These are phyloP conservation scores for Cyclocybe aegerita DNA, from an alignment of 768 basidiomycete species.

Conservation along the genomic window DNA sequence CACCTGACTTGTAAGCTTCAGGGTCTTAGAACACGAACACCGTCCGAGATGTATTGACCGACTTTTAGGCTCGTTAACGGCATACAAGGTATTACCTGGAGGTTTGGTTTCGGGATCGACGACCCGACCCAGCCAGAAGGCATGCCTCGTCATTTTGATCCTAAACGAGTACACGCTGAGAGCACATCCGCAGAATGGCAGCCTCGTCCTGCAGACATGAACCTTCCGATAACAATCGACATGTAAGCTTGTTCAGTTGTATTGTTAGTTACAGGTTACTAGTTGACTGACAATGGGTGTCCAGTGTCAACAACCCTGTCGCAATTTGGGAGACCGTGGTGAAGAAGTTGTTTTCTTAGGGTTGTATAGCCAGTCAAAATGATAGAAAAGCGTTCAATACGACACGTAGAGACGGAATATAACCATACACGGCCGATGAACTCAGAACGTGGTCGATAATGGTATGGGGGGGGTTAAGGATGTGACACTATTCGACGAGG, in stretches of 20 bases:
- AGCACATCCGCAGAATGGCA: slow-evolving; percentile 52
- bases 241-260: slow-evolving; percentile 36
- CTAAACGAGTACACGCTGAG: background rate
- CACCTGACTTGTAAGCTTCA: slow-evolving; percentile 55
- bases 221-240: slow-evolving; percentile 47
- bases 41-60: background rate
- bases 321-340: slow-evolving; percentile 55
- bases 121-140: slow-evolving; percentile 58
- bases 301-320: slow-evolving; percentile 55
- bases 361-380: too few relatives aligned
- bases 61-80: slow-evolving; percentile 48
- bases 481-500: too few relatives aligned
- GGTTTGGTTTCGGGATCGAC: slow-evolving; percentile 56
- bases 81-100: slow-evolving; percentile 64
- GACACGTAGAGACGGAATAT: too few relatives aligned
- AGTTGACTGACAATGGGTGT: background rate
- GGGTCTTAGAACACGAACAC: background rate
- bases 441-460: too few relatives aligned
- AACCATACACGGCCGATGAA: too few relatives aligned
- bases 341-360: slow-evolving; percentile 20
- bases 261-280: slow-evolving; percentile 10
- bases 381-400: too few relatives aligned
- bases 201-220: slow-evolving; percentile 52
- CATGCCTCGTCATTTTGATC: slow-evolving; percentile 18
- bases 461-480: too few relatives aligned